Evolutionary conservation across 2,329 filamentous ascomycete species (phyloP), one percentile per base, ranked within the genome.

Genomic region (Pestalotiopsis fici): DNA sequence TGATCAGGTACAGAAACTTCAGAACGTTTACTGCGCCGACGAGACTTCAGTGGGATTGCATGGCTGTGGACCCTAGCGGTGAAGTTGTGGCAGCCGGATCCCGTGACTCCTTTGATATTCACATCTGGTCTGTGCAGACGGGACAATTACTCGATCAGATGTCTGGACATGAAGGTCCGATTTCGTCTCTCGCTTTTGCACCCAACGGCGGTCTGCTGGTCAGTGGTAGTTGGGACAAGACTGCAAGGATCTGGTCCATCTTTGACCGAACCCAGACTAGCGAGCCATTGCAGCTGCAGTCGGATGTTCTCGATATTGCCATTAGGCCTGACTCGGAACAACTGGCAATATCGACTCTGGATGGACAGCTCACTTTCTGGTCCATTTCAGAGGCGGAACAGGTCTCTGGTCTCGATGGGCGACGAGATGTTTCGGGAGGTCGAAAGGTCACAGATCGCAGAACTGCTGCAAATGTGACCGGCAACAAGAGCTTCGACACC

Each of bases 121-220:
- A 99, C 80, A 93, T 99, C 69, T 99, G 96, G 96, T 98, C 94
- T 4, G 97, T 99, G 3, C 96, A 99, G 77, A 99, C 95, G 0
- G 96, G 96, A 2, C 96, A 99, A 78, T 85, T 99, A 21, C 88
- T 99, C 5, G 96, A 99, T 77, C 92, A 92, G 71, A 85, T 99
- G 27, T 88, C 95, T 6, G 97, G 96, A 1, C 96, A 99, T 73
- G 95, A 99, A 81, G 96, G 95, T 0, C 96, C 96, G 0, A 92
- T 99, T 1, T 96, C 94, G 4, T 91, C 93, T 2, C 83, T 99
- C 28, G 90, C 94, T 2, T 99, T 99, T 76, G 90, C 95, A 1
- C 93, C 95, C 0, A 94, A 97, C 75, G 95, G 95, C 37, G 88
- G 90, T 68, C 88, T 91, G 37, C 84, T 99, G 15, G 90, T 97